Evolutionary conservation across 129 eudicot species (phyloP), one percentile per base, ranked within the genome.

Genomic region (Lonicera japonica): DNA sequence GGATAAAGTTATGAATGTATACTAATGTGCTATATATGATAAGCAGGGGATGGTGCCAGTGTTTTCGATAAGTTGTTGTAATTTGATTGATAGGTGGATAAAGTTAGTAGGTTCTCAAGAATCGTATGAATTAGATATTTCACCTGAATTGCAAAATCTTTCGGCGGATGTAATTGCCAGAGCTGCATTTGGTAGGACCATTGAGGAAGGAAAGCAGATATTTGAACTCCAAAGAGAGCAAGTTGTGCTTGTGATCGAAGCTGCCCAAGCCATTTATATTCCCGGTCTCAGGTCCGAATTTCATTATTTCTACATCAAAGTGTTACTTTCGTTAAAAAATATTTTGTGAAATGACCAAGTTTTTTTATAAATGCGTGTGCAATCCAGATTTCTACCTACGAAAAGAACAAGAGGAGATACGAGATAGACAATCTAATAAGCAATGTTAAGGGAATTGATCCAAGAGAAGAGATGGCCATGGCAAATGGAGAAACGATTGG

Each of bases 171-270:
- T 73, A 8, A 79, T 86, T 16, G 77, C 89, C 3, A 67, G 86
- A 24, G 64, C 85, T 6, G 83, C 88, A 0, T 81, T 85, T 65
- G 88, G 88, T 17, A 75, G 78, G 22, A 77, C 79, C 67, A 73
- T 72, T 23, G 77, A 81, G 63, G 83, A 86, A 57, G 83, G 88
- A n/a, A 70, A 64, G 45, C 58, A 54, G 47, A 75, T 86, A 40
- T 86, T 86, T 52, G 58, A 73, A 14, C 74, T 78, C 19, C 88
- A 81, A 43, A 58, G 70, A 3, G 77, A 85, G 56, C 78, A 73
- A 54, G 63, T 61, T 62, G 73, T 56, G 41, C 69, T 78, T 8
- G 69, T 68, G 19, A 51, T 79, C 54, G 76, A 81, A 61, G 80
- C 77, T 10, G 54, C 73, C 29, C 88, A 75, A 55, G 55, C 80